Evolutionary conservation across 495 filamentous ascomycete species (phyloP), one percentile per base, ranked within the genome.

Genomic region (Xylaria grammica): DNA sequence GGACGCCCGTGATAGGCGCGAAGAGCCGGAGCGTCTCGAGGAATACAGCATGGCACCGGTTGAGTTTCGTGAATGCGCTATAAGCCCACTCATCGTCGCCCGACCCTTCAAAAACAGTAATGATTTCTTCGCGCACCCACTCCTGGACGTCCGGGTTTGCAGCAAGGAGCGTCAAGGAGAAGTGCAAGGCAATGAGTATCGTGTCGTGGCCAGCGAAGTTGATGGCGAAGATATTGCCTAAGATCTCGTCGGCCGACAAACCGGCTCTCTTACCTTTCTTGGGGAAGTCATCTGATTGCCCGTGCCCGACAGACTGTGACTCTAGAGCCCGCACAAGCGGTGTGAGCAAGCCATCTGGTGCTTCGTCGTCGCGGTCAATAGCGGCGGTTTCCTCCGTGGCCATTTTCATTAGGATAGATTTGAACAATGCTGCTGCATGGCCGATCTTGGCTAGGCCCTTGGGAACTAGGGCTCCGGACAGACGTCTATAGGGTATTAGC

Each of bases 221-320:
- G 24, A 50, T 50, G 5, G 82, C 70, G 45, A 83, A 81, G 24
- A 81, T 69, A 50, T 84, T 85, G 40, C 83, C 80, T 4, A 76
- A 65, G 36, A 84, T 74, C 52, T 85, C 82, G 7, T 68, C 52
- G 11, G 74, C 72, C 10, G 75, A 67, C 3, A 79, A 64, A 13
- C 61, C 48, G 54, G 6, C 46, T 27, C 46, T 49, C 22, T 27
- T 49, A 22, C 51, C 51, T 54, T 27, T n/a, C 32, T 36, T 11
- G 32, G 4, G 5, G 32, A 5, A 9, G 9, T 29, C 26, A 29
- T 29, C 32, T 36, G 32, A 4, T 36, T 36, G 32, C 32, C 11
- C 32, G 32, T 4, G 11, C 5, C 4, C 4, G 11, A 11, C 32
- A 5, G 4, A 5, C 4, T 36, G 32, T 11, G 11, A 11, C 11